These are phyloP conservation scores for Apocynum venetum DNA, from an alignment of 257 asterid species.

Conservation along the genomic window DNA sequence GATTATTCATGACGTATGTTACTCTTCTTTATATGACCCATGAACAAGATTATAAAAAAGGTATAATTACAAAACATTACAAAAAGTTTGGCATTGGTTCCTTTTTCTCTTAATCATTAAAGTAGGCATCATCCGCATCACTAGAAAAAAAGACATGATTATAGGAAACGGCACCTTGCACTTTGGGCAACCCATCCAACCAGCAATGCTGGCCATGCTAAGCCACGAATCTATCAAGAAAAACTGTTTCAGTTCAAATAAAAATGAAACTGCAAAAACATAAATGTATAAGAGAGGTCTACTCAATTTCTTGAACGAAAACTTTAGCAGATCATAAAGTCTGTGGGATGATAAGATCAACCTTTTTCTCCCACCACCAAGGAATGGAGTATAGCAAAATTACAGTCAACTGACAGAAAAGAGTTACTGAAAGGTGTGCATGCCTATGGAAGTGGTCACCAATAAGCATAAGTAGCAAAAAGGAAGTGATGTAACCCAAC, in stretches of 20 bases:
- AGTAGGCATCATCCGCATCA: neutral
- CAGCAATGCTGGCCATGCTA: conserved; percentile 95
- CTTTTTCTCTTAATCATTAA: neutral
- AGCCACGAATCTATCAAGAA: conserved; percentile 73
- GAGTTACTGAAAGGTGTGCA: neutral
- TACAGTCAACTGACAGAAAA: neutral
- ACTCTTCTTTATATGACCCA: neutral
- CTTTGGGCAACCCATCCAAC: conserved; percentile 99
- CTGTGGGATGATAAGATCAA: neutral
- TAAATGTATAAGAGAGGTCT: neutral
- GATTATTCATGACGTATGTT: neutral
- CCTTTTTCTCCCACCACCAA: neutral
- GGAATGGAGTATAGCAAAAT: neutral
- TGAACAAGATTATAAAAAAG: neutral
- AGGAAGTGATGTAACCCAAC: neutral
- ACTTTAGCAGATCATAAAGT: neutral
- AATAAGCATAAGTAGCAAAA: neutral
- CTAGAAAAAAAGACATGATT: neutral
- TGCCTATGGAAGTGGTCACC: neutral
- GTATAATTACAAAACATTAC: neutral
- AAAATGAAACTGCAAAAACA: conserved; percentile 4
- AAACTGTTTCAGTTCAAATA: conserved; percentile 19
- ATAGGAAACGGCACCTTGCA: conserved; percentile 60
- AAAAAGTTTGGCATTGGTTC: neutral
- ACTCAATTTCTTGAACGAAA: neutral